These are phyloP conservation scores for Pilasporangium apinafurcum DNA, from an alignment of 352 stramenopile species.

Conservation along the genomic window DNA sequence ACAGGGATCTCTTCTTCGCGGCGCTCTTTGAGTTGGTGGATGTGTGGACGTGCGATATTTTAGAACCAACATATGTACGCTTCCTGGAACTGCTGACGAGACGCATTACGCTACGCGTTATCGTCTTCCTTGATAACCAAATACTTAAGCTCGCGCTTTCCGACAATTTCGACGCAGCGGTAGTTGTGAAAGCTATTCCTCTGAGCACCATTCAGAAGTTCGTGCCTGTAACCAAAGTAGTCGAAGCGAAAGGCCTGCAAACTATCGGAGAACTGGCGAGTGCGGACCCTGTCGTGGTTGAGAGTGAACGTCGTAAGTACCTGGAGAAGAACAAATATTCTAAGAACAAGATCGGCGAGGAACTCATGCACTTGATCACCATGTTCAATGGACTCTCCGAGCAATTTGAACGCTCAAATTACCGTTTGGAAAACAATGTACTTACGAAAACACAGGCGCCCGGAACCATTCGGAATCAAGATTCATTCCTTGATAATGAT, in stretches of 20 bases:
- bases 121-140: slow-evolving; percentile 64
- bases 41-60: slow-evolving; percentile 75
- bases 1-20: slow-evolving; percentile 56
- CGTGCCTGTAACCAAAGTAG: slow-evolving; percentile 41
- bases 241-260: slow-evolving; percentile 36
- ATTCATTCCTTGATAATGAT: too few species aligned
- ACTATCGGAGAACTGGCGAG: slow-evolving; percentile 61
- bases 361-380: slow-evolving; percentile 47
- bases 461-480: neutral
- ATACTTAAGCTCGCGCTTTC: slow-evolving; percentile 67
- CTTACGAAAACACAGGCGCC: neutral
- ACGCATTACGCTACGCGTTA: slow-evolving; percentile 59
- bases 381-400: slow-evolving; percentile 55
- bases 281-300: slow-evolving; percentile 45
- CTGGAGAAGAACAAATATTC: slow-evolving; percentile 41
- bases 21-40: slow-evolving; percentile 77
- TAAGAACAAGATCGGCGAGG: slow-evolving; percentile 41
- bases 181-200: slow-evolving; percentile 73
- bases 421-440: slow-evolving; percentile 33
- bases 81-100: slow-evolving; percentile 61
- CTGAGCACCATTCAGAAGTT: slow-evolving; percentile 67
- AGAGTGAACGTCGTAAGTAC: slow-evolving; percentile 43
- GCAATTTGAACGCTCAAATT: slow-evolving; percentile 44
- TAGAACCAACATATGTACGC: slow-evolving; percentile 55
- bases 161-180: slow-evolving; percentile 64